These are phyloP conservation scores for Paraurostyla sp. DNA, from an alignment of 73 alveolate genomes.

Conservation along the genomic window DNA sequence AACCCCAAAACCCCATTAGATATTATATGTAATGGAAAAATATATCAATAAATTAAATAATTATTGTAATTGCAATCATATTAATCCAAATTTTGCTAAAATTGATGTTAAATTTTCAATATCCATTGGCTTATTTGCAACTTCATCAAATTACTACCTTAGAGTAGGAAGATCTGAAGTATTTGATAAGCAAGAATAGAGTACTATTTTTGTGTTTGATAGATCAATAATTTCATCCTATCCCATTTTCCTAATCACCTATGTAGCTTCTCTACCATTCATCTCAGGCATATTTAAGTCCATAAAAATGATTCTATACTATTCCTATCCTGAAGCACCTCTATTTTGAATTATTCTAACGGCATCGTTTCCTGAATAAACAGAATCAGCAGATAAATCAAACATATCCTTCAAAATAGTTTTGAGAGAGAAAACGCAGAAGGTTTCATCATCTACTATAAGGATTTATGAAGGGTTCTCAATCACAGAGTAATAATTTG, in stretches of 20 bases:
- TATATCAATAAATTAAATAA: no score
- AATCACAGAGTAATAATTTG: background rate
- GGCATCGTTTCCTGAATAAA: slow-evolving; percentile 43
- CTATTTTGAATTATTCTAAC: background rate
- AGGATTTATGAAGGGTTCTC: no score
- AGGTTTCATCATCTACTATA: slow-evolving; percentile 29
- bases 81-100: background rate
- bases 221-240: background rate
- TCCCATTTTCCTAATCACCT: background rate
- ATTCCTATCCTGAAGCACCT: background rate
- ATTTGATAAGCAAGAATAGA: slow-evolving; percentile 34
- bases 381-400: background rate
- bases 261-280: slow-evolving; percentile 19
- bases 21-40: no score
- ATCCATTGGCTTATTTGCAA: slow-evolving; percentile 12
- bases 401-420: background rate
- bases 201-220: background rate
- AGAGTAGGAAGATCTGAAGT: background rate
- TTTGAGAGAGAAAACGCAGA: slow-evolving; percentile 15
- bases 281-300: slow-evolving; percentile 46
- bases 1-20: no score
- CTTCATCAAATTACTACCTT: slow-evolving; percentile 30
- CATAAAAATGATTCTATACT: slow-evolving; percentile 7
- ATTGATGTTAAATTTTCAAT: background rate
- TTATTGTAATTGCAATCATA: no score